phyloP scores from a whole-genome alignment of 495 filamentous ascomycete genomes.

The Aspergillus coremiiformis region DNA sequence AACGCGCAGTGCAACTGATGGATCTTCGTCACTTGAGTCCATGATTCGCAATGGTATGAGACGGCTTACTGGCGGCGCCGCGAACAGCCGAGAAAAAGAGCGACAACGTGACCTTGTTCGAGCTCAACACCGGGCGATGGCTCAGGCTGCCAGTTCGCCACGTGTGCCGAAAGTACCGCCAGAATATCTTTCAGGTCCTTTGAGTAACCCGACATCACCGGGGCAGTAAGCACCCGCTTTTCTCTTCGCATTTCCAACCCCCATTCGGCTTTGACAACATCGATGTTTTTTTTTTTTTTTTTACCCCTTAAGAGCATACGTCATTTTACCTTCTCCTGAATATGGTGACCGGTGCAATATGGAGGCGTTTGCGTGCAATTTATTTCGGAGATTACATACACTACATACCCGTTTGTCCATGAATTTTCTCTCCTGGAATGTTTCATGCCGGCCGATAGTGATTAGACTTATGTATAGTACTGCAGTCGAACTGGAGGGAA shows the following conservation, averaged over 20 bases:
- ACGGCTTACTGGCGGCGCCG: constrained; percentile 56
- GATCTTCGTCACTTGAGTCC: constrained; percentile 58
- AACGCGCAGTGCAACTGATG: constrained; percentile 35
- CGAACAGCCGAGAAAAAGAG: constrained; percentile 49
- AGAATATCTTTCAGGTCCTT: constrained; percentile 40
- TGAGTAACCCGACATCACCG: constrained; percentile 37
- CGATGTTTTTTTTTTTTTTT: background rate
- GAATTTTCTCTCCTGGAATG: background rate
- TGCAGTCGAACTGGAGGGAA: background rate
- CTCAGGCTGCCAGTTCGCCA: constrained; percentile 41
- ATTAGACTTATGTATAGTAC: background rate
- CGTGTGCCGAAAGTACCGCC: constrained; percentile 59
- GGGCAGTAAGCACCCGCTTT: constrained; percentile 12
- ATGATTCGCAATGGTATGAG: constrained; percentile 63
- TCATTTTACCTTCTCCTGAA: background rate
- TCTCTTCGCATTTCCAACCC: background rate
- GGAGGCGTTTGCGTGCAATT: constrained; percentile 3
- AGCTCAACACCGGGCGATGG: constrained; percentile 41
- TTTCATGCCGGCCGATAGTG: background rate
- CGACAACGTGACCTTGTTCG: constrained; percentile 52
- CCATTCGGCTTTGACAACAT: too few species aligned
- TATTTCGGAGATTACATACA: constrained; percentile 2
- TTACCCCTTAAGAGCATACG: background rate
- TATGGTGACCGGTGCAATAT: constrained; percentile 3
- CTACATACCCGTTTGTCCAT: constrained; percentile 13